A percentile compares a stretch with the other conserved stretches of the same genome.
Evolutionary conservation across 768 basidiomycete species (phyloP).

Genomic region (Termitomyces sp.): DNA sequence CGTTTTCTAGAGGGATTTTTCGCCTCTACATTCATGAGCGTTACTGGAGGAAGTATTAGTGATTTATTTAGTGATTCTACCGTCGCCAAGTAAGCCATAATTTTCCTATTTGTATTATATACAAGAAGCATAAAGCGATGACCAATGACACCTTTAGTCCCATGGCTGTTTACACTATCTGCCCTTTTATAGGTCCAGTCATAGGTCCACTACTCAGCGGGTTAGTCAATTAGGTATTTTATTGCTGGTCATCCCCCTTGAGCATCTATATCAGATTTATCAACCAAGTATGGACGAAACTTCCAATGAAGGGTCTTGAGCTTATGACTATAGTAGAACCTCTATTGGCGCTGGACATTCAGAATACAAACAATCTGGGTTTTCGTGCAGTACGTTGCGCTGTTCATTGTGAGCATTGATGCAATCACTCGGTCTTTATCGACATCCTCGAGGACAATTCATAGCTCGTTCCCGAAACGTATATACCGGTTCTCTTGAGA

Average conservation of each 20-base stretch:
- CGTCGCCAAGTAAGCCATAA: conserved; percentile 49
- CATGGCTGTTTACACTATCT: conserved; percentile 52
- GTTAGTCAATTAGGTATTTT: conserved; percentile 25
- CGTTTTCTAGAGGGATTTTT: conserved; percentile 50
- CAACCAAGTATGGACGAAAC: conserved; percentile 43
- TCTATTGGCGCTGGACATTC: conserved; percentile 76
- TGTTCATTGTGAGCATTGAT: conserved; percentile 45
- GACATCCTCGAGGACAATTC: neutral
- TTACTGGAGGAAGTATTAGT: conserved; percentile 49
- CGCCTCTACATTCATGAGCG: conserved; percentile 52
- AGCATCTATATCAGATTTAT: conserved; percentile 43
- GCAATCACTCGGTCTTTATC: too few species aligned
- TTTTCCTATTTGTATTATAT: neutral
- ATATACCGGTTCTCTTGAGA: conserved; percentile 52
- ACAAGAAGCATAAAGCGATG: too few species aligned
- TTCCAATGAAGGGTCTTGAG: neutral
- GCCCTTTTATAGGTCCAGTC: conserved; percentile 46
- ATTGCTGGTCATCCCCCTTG: neutral
- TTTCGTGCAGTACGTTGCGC: conserved; percentile 41
- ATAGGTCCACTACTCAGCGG: conserved; percentile 55
- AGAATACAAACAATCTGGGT: conserved; percentile 68
- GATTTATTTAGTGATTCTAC: conserved; percentile 51
- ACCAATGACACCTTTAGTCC: conserved; percentile 23
- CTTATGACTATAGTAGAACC: conserved; percentile 30
- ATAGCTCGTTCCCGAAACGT: conserved; percentile 72